A percentile compares a stretch with the other conserved stretches of the same genome.
Evolutionary conservation across 1,284 basidiomycete species (phyloP).

Genomic region (Neonothopanus nambi): DNA sequence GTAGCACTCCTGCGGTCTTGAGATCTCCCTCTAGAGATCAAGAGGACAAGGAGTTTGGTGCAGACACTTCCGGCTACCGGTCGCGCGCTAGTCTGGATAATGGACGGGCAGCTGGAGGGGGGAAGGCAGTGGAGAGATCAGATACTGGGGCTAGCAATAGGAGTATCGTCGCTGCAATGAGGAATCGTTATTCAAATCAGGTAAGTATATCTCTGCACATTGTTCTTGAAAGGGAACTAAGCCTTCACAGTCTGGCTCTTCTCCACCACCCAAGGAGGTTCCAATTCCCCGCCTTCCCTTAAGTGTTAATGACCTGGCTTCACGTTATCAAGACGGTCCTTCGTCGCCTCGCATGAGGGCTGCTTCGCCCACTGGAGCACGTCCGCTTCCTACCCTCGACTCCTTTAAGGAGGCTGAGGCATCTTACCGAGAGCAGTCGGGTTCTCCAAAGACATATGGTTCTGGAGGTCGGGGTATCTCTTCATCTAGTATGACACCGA

Average conservation of each 20-base stretch:
- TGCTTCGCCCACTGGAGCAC: slow-evolving; percentile 28
- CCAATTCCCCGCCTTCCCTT: slow-evolving; percentile 53
- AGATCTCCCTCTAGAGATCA: too few species aligned
- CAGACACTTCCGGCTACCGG: too few species aligned
- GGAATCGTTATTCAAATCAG: slow-evolving; percentile 56
- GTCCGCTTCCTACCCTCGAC: slow-evolving; percentile 14
- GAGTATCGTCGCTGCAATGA: slow-evolving; percentile 68
- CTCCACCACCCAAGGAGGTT: slow-evolving; percentile 56
- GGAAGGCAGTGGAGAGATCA: slow-evolving; percentile 38
- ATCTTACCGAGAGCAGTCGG: slow-evolving; percentile 3
- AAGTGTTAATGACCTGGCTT: slow-evolving; percentile 67
- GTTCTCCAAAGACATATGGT: background rate
- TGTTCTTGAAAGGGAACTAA: background rate
- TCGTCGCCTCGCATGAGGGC: slow-evolving; percentile 32
- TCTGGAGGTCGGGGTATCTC: background rate
- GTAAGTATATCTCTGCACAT: slow-evolving; percentile 39
- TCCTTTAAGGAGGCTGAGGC: slow-evolving; percentile 15
- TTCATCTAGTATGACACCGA: slow-evolving; percentile 7
- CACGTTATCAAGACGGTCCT: slow-evolving; percentile 55
- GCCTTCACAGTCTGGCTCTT: slow-evolving; percentile 45
- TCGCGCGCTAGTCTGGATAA: slow-evolving; percentile 26
- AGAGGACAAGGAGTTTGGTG: too few species aligned
- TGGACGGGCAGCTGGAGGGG: slow-evolving; percentile 16
- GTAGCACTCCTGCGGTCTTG: too few species aligned
- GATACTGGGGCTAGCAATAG: slow-evolving; percentile 52